These are phyloP conservation scores for Rhizoclosmatium sp. DNA, from an alignment of 192 early-diverging fungal species.

Conservation along the genomic window DNA sequence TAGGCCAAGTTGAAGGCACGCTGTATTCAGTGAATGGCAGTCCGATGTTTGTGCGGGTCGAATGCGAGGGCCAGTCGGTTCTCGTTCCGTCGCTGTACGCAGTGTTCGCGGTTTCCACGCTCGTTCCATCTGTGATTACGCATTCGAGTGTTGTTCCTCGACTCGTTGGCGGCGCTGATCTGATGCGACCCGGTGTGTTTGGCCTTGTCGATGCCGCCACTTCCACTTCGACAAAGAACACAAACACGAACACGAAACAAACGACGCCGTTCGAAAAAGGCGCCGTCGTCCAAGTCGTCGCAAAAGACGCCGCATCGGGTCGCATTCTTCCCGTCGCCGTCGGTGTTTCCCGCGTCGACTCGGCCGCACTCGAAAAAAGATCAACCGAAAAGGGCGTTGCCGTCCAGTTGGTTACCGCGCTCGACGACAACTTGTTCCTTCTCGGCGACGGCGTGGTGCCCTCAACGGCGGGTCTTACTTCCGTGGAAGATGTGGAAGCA, in stretches of 20 bases:
- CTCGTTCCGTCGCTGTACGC: slow-evolving; percentile 22
- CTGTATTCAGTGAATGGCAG: not conserved
- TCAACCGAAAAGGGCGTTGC: slow-evolving; percentile 61
- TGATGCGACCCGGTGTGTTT: slow-evolving; percentile 82
- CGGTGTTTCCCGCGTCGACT: slow-evolving; percentile 47
- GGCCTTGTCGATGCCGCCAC: slow-evolving; percentile 46
- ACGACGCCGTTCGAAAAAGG: slow-evolving; percentile 48
- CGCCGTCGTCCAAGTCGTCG: slow-evolving; percentile 56
- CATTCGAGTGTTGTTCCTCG: slow-evolving; percentile 3
- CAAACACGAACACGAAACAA: slow-evolving; percentile 12
- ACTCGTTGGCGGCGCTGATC: slow-evolving; percentile 69
- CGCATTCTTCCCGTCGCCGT: slow-evolving; percentile 30
- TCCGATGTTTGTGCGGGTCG: not conserved
- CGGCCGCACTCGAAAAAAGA: slow-evolving; percentile 40
- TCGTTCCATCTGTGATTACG: not conserved
- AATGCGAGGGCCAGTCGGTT: not conserved
- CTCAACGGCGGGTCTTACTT: slow-evolving; percentile 18
- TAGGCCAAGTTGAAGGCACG: not conserved
- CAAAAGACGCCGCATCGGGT: slow-evolving; percentile 45
- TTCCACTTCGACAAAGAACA: slow-evolving; percentile 7
- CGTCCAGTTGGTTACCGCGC: slow-evolving; percentile 77
- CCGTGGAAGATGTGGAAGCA: not conserved
- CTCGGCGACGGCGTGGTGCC: slow-evolving; percentile 67
- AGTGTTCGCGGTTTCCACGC: not conserved
- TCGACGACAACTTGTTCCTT: slow-evolving; percentile 81